Percentiles rank a stretch among this genome's conserved stretches.
phyloP scores from a whole-genome alignment of 257 asterid species.

The Solanum corneliomulleri region DNA sequence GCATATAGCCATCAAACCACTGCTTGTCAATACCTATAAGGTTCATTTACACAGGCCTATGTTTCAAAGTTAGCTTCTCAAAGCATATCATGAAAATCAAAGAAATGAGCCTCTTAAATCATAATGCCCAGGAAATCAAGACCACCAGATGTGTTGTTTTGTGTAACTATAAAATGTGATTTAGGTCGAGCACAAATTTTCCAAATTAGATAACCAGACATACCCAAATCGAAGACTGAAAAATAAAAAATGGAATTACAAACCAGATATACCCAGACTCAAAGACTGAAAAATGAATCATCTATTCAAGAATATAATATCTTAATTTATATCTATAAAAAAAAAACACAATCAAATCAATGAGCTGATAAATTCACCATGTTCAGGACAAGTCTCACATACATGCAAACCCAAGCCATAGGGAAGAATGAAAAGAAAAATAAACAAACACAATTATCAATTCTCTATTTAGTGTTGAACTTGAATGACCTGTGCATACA shows the following conservation, averaged over 20 bases:
- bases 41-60: background rate
- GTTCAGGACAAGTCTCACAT: background rate
- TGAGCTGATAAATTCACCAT: background rate
- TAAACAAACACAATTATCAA: background rate
- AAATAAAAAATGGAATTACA: background rate
- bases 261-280: background rate
- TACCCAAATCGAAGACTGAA: background rate
- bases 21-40: background rate
- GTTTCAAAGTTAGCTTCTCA: background rate
- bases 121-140: background rate
- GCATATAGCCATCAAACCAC: background rate
- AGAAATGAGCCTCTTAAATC: background rate
- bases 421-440: background rate
- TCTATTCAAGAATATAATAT: background rate
- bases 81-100: background rate
- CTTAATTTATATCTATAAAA: background rate
- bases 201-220: background rate
- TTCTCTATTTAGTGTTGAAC: background rate
- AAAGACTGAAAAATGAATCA: background rate
- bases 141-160: background rate
- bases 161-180: background rate
- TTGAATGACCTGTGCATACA: conserved; percentile 28
- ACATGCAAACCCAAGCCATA: background rate
- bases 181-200: background rate
- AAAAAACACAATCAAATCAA: background rate